These are phyloP conservation scores for Beauveria australis DNA, from an alignment of 2,329 filamentous ascomycete species.

Conservation along the genomic window DNA sequence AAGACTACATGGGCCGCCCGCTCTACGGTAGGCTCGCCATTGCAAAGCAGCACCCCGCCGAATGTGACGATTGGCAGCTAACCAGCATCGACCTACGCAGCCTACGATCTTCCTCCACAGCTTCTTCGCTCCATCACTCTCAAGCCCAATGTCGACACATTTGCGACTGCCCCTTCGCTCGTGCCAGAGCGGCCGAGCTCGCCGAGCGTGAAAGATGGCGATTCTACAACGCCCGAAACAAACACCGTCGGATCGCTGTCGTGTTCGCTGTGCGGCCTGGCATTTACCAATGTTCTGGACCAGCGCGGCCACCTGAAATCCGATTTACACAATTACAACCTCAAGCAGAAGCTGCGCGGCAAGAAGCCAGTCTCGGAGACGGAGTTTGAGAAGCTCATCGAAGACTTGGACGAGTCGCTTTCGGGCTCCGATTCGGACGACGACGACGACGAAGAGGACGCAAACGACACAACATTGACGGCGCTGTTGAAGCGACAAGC, in stretches of 20 bases:
- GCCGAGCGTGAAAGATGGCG: conserved; percentile 20
- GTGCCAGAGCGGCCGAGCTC: conserved; percentile 18
- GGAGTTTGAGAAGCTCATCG: conserved; percentile 82
- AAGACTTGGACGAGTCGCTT: conserved; percentile 79
- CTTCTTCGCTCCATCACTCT: conserved; percentile 59
- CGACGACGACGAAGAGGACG: conserved; percentile 53
- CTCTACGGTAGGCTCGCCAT: conserved; percentile 36
- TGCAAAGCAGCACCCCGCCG: neutral
- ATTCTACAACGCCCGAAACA: conserved; percentile 14
- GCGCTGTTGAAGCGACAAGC: conserved; percentile 78
- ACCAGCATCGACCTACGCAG: conserved; percentile 30
- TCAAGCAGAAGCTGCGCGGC: conserved; percentile 82
- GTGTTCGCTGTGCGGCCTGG: conserved; percentile 70
- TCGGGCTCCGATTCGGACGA: conserved; percentile 77
- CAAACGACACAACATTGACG: conserved; percentile 62
- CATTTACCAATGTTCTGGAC: conserved; percentile 66
- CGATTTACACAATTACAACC: conserved; percentile 87
- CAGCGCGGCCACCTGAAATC: conserved; percentile 82
- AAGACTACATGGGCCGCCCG: conserved; percentile 41
- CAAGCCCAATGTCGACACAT: conserved; percentile 25
- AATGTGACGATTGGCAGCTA: conserved; percentile 11
- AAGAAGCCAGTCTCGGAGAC: conserved; percentile 62
- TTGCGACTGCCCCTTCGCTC: conserved; percentile 15
- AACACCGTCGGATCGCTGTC: conserved; percentile 55
- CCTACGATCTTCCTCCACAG: conserved; percentile 74